Percentiles rank a stretch among this genome's conserved stretches.
Conservation (phyloP, 306 rosid species). For the Cicer arietinum region DNA sequence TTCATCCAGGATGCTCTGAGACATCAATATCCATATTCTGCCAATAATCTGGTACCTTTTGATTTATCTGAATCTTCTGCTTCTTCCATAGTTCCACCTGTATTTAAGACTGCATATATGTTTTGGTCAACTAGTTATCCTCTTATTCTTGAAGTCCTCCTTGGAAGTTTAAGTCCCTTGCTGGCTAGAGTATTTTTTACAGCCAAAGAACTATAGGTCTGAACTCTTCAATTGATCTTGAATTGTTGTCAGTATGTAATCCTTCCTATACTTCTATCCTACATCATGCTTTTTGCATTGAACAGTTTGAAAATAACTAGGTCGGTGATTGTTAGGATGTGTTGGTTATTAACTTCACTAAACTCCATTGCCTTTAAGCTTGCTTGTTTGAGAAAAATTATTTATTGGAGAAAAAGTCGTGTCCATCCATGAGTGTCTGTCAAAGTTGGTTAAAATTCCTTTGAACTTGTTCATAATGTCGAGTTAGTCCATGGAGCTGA, state of each 20-base stretch:
- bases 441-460: slow-evolving; percentile 26
- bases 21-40: slow-evolving; percentile 52
- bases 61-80: slow-evolving; percentile 46
- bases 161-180: slow-evolving; percentile 29
- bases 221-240: slow-evolving; percentile 36
- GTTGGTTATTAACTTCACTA: slow-evolving; percentile 12
- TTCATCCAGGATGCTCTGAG: slow-evolving; percentile 56
- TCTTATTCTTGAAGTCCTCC: slow-evolving; percentile 39
- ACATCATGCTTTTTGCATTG: slow-evolving; percentile 11
- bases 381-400: slow-evolving; percentile 1
- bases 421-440: slow-evolving; percentile 6
- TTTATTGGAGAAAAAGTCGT: slow-evolving; percentile 11
- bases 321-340: slow-evolving; percentile 12
- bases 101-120: slow-evolving; percentile 36
- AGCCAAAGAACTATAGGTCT: slow-evolving; percentile 36
- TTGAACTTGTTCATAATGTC: slow-evolving; percentile 1
- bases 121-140: slow-evolving; percentile 37
- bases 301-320: slow-evolving; percentile 31
- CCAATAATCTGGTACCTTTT: slow-evolving; percentile 53
- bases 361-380: slow-evolving; percentile 1
- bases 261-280: slow-evolving; percentile 30
- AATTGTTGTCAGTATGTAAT: slow-evolving; percentile 30
- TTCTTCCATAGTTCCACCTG: slow-evolving; percentile 45
- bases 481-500: slow-evolving; percentile 11
- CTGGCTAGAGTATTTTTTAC: slow-evolving; percentile 42